Evolutionary conservation across 1,284 basidiomycete genomes (phyloP).

Genomic region (Ustilago trichophora): DNA sequence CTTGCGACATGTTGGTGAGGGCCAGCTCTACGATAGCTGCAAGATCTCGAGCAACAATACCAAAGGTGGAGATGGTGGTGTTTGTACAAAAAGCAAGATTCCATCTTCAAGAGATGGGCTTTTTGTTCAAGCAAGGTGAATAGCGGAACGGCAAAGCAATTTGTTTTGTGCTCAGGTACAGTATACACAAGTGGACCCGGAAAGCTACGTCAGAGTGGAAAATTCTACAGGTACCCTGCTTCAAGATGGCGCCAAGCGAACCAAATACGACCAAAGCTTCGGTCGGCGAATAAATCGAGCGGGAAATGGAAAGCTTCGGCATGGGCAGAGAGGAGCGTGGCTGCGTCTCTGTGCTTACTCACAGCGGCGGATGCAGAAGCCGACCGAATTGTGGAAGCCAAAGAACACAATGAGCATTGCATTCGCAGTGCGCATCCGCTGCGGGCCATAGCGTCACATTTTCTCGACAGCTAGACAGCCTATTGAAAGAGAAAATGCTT

Average conservation of each 20-base stretch:
- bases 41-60: not conserved
- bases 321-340: no score
- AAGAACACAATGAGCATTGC: not conserved
- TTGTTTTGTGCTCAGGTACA: not conserved
- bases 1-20: constrained; percentile 16
- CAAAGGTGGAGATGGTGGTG: not conserved
- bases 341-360: constrained; percentile 1
- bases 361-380: constrained; percentile 1
- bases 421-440: constrained; percentile 16
- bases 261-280: not conserved
- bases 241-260: constrained; percentile 2
- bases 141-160: no score
- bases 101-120: no score
- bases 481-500: no score
- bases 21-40: not conserved
- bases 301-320: not conserved
- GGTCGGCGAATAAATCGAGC: constrained; percentile 16
- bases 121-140: no score
- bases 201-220: constrained; percentile 13
- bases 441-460: constrained; percentile 1
- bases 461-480: no score
- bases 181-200: not conserved
- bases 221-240: not conserved
- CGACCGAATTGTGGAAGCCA: no score
- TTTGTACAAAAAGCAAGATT: no score